Conservation (phyloP, 345 rosid genomes). For the Hibiscus syriacus region DNA sequence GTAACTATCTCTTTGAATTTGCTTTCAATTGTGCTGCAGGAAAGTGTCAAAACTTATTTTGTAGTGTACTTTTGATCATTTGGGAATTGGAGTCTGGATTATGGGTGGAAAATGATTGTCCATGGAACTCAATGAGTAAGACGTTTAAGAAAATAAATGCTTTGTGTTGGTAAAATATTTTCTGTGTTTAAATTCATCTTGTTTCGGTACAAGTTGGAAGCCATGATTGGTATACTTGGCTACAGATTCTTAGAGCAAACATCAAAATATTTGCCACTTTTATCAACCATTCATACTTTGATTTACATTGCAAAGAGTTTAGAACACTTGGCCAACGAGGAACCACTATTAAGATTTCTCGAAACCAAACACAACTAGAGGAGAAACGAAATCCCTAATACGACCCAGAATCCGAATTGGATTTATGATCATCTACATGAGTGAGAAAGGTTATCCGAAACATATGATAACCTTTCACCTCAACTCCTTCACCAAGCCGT, state of each 20-base stretch:
- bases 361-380: background rate
- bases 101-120: conserved; percentile 1
- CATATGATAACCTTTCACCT: conserved; percentile 46
- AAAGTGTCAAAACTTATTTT: background rate
- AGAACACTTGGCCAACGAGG: too few species aligned
- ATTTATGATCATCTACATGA: conserved; percentile 10
- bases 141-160: background rate
- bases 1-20: background rate
- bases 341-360: background rate
- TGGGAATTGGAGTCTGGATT: background rate
- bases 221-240: too few species aligned
- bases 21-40: background rate
- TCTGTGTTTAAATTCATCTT: too few species aligned
- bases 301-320: too few species aligned
- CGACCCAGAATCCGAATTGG: background rate
- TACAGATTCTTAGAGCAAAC: background rate
- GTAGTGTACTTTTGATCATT: background rate
- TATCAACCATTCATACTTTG: too few species aligned
- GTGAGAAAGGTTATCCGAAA: too few species aligned
- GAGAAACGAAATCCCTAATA: too few species aligned
- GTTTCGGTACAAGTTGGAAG: too few species aligned
- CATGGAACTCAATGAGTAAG: background rate
- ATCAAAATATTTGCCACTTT: too few species aligned
- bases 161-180: too few species aligned
- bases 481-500: conserved; percentile 33